Conservation (phyloP, 2,329 filamentous ascomycete species). For the Fusarium sarcochroum region DNA sequence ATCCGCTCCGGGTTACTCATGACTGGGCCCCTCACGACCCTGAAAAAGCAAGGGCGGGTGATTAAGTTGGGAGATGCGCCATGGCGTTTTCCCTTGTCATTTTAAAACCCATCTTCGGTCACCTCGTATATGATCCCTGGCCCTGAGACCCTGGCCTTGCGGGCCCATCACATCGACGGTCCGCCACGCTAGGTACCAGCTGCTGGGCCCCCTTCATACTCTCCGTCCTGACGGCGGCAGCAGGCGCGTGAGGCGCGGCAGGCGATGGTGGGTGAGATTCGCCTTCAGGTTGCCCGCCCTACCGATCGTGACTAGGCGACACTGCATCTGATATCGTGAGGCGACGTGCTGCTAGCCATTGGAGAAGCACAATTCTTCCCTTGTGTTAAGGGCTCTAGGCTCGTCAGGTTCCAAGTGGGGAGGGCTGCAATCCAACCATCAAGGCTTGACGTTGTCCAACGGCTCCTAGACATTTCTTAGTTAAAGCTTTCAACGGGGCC, state of each 20-base stretch:
- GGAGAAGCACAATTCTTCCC: constrained; percentile 35
- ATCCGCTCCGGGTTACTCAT: constrained; percentile 23
- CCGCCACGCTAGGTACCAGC: constrained; percentile 12
- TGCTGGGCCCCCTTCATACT: constrained; percentile 16
- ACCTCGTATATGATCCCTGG: constrained; percentile 15
- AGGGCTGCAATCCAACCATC: constrained; percentile 44
- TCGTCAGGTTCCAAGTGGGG: constrained; percentile 42
- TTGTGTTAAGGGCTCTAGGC: constrained; percentile 42
- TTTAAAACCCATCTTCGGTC: constrained; percentile 19
- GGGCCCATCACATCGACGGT: constrained; percentile 25
- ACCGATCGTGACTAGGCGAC: constrained; percentile 36
- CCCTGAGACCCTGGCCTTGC: constrained; percentile 12
- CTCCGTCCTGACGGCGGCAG: constrained; percentile 27
- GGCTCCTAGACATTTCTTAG: constrained; percentile 34
- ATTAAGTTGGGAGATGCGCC: constrained; percentile 13
- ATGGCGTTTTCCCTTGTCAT: constrained; percentile 26
- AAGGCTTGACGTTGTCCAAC: constrained; percentile 36
- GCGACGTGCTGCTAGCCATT: constrained; percentile 43
- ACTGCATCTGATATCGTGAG: constrained; percentile 42
- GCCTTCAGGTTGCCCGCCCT: constrained; percentile 43
- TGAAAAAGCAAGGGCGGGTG: constrained; percentile 26
- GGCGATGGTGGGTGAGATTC: constrained; percentile 42
- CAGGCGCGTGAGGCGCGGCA: constrained; percentile 46
- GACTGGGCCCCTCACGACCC: constrained; percentile 15
- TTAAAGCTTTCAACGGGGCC: constrained; percentile 36